Conservation (phyloP, 305 asterid genomes). For the Caryopteris hybrid region DNA sequence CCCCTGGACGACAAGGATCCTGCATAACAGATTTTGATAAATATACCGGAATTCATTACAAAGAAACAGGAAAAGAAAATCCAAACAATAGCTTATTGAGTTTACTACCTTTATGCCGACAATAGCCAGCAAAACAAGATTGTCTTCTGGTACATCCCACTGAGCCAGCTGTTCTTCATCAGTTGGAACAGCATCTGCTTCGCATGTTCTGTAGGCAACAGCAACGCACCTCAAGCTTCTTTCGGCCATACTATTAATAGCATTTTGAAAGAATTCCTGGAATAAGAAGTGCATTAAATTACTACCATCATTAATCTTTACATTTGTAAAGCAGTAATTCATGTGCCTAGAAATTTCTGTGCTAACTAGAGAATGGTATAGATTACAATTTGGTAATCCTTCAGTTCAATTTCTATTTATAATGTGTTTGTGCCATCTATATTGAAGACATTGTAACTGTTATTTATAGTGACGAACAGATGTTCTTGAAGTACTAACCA, state of each 20-base stretch:
- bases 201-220: constrained; percentile 68
- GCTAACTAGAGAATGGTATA: not conserved
- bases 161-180: constrained; percentile 61
- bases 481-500: constrained; percentile 39
- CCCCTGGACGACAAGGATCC: constrained; percentile 99
- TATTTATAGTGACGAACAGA: constrained; percentile 3
- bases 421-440: not conserved
- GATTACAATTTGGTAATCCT: not conserved
- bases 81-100: not conserved
- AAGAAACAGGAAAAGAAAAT: constrained; percentile 6
- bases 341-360: constrained; percentile 6
- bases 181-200: constrained; percentile 58
- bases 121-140: constrained; percentile 75
- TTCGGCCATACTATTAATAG: constrained; percentile 81
- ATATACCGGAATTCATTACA: constrained; percentile 1
- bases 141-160: constrained; percentile 81
- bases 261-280: constrained; percentile 66
- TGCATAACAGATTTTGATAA: constrained; percentile 22
- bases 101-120: constrained; percentile 83
- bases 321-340: not conserved
- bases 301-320: not conserved
- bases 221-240: constrained; percentile 96
- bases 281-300: constrained; percentile 16
- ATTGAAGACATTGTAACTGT: too few relatives aligned
- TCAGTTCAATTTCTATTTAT: constrained; percentile 4